Evolutionary conservation across 495 filamentous ascomycete species (phyloP).

Genomic region (Xylaria venustula): DNA sequence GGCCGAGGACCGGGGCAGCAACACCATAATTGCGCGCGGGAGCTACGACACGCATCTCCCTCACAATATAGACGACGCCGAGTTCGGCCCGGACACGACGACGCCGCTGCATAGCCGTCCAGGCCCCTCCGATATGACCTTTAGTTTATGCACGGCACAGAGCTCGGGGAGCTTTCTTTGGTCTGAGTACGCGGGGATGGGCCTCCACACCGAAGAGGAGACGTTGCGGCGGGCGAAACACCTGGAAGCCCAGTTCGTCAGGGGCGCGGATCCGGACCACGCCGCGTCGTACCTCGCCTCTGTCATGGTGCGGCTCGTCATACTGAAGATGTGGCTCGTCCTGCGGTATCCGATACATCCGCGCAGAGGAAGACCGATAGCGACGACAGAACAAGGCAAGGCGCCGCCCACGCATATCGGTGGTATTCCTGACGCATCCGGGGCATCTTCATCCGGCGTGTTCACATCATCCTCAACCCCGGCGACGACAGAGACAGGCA

Average conservation of each 20-base stretch:
- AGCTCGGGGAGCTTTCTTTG: constrained; percentile 51
- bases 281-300: constrained; percentile 26
- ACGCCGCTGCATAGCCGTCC: constrained; percentile 46
- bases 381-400: background rate
- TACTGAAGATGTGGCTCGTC: constrained; percentile 64
- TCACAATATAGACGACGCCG: constrained; percentile 68
- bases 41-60: constrained; percentile 64
- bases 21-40: constrained; percentile 58
- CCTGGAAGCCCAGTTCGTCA: constrained; percentile 30
- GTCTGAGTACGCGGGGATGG: constrained; percentile 23
- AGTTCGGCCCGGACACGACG: constrained; percentile 58
- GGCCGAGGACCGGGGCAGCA: constrained; percentile 72
- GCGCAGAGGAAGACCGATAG: background rate
- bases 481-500: too few relatives aligned
- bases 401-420: background rate
- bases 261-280: constrained; percentile 23
- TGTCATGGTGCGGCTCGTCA: constrained; percentile 47
- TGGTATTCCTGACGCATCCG: background rate
- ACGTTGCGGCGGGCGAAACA: constrained; percentile 22
- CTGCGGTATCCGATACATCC: constrained; percentile 59
- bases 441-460: background rate
- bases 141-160: constrained; percentile 59
- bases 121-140: constrained; percentile 68
- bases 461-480: background rate
- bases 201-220: constrained; percentile 23